A percentile compares a stretch with the other conserved stretches of the same genome.
Conservation (phyloP, 345 rosid genomes). For the Melaleuca alternifolia region DNA sequence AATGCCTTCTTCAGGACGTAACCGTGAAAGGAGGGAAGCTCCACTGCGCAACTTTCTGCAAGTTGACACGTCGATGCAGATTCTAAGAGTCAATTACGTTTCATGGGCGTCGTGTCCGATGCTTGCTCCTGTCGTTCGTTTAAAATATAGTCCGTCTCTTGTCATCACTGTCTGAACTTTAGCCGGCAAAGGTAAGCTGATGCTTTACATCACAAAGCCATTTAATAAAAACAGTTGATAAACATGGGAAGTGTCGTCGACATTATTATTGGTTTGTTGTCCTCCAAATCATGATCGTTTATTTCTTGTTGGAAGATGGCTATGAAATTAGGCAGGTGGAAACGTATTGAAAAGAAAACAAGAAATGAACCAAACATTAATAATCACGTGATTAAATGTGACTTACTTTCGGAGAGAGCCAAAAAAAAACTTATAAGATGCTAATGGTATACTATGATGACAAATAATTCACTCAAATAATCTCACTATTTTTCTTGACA, state of each 20-base stretch:
- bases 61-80: not conserved
- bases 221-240: not conserved
- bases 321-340: not conserved
- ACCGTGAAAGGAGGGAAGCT: not conserved
- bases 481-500: not conserved
- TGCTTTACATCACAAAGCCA: not conserved
- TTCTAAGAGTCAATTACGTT: not conserved
- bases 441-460: not conserved
- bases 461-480: not conserved
- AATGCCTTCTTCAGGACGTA: not conserved
- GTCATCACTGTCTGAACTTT: not conserved
- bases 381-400: not conserved
- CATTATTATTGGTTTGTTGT: not conserved
- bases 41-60: not conserved
- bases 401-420: not conserved
- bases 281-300: not conserved
- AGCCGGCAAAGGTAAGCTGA: not conserved
- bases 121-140: not conserved
- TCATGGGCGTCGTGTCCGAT: not conserved
- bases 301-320: not conserved
- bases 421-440: not conserved
- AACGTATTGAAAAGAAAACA: not conserved
- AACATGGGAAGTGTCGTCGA: not conserved
- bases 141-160: not conserved
- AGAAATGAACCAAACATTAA: not conserved